Evolutionary conservation across 1,139 yeast species (phyloP), one percentile per base, ranked within the genome.

Genomic region (Blastobotrys persicus): DNA sequence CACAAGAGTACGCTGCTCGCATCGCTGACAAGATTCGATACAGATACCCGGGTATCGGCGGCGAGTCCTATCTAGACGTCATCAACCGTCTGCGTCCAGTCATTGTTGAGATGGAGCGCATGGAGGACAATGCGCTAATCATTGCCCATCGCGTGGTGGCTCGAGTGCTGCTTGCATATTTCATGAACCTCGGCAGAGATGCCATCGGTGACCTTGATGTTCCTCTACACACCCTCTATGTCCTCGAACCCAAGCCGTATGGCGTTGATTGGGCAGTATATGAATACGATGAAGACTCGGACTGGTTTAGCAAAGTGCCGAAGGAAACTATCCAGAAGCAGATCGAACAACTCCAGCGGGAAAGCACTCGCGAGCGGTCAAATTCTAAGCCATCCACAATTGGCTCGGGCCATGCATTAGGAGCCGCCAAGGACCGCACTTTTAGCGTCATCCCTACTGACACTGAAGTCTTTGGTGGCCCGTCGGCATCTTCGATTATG

Each of bases 31-130:
- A 91, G 68, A 75, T 91, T 60, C 74, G 83, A 23, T 91, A 89
- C 68, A 74, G 98, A 57, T 91, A 89, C 64, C 98, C 98, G 1
- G 98, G 98, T 9, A 87, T 88, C 47, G 96, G 97, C n/a, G 98
- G 98, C 31, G 98, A 91, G 69, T 86, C 95, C 0, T 91, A 91
- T 60, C 71, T 91, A 59, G 98, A 92, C 68, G 98, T 91, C 3
- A 85, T 92, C 61, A 88, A 91, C 55, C 76, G 98, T 53, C 74
- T 92, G 52, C 76, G 96, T 51, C 95, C 98, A 0, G 80, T 92
- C 34, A 91, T 92, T 55, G 89, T 91, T 11, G 98, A 92, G 65
- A 77, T 92, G 45, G 98, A 92, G 68, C 77, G 98, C 59, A 87
- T 95, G 51, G 85, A 88, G 13, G 96, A 89, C 60, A 95, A 89